Percentiles rank a stretch among this genome's conserved stretches.
phyloP scores from a whole-genome alignment of 2,329 filamentous ascomycete species.

The Colletotrichum sp. region DNA sequence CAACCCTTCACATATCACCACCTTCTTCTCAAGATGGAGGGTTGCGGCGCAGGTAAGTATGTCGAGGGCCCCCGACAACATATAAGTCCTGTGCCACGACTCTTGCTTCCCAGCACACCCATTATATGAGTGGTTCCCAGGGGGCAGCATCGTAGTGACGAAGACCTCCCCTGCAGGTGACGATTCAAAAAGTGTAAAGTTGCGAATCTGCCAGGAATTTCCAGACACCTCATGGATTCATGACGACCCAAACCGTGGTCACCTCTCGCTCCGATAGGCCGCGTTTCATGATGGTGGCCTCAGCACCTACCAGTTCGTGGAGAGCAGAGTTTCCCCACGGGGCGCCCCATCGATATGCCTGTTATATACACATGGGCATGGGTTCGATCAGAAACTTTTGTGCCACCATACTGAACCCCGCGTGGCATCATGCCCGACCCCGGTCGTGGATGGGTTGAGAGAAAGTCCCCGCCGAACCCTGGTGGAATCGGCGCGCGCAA shows the following conservation, averaged over 20 bases:
- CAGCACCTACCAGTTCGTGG: background rate
- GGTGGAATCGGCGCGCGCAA: background rate
- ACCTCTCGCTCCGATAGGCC: background rate
- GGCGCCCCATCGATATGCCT: background rate
- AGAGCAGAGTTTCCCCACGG: background rate
- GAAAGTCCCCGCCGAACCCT: background rate
- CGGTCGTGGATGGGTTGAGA: background rate
- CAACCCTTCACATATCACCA: background rate
- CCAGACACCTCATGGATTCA: background rate
- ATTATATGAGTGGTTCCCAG: background rate
- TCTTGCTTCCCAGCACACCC: background rate
- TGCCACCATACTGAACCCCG: background rate
- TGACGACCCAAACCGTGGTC: background rate
- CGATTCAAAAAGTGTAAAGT: constrained; percentile 1
- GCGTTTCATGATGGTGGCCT: background rate
- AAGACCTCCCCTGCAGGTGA: background rate
- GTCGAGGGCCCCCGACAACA: background rate
- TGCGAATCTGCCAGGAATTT: background rate
- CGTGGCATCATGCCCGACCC: background rate
- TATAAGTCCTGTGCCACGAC: background rate
- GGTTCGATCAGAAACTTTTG: background rate
- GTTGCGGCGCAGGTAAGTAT: background rate
- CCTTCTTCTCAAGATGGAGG: background rate
- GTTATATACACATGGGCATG: background rate
- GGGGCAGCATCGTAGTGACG: background rate